Conservation (phyloP, 2,329 filamentous ascomycete species). For the Arthroderma uncinatum region DNA sequence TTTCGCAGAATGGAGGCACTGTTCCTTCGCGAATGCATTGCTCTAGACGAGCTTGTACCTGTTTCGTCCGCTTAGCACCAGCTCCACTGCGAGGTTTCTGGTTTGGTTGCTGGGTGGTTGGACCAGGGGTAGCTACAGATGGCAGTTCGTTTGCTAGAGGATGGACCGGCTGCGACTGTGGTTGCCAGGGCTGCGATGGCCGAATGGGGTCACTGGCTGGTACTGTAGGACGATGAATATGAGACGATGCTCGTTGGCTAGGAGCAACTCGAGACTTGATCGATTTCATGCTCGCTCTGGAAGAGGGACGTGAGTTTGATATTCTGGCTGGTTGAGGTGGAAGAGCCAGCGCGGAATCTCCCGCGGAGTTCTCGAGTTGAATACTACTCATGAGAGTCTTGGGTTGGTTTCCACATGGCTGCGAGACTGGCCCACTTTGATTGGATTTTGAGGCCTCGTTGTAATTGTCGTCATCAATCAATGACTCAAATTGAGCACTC, state of each 20-base stretch:
- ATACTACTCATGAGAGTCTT: conserved; percentile 11
- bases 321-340: conserved; percentile 22
- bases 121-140: conserved; percentile 30
- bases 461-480: conserved; percentile 51
- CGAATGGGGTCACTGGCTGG: conserved; percentile 15
- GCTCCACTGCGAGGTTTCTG: conserved; percentile 36
- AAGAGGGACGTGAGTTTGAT: conserved; percentile 28
- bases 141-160: conserved; percentile 35
- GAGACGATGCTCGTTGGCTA: not conserved
- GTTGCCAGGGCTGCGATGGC: conserved; percentile 23
- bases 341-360: conserved; percentile 17
- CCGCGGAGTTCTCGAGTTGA: conserved; percentile 16
- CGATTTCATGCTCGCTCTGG: conserved; percentile 25
- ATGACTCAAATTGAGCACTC: conserved; percentile 62
- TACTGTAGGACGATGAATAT: conserved; percentile 5
- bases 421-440: not conserved
- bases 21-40: conserved; percentile 61
- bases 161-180: conserved; percentile 35
- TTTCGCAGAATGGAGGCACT: conserved; percentile 78
- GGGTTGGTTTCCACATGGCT: not conserved
- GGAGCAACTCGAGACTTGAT: conserved; percentile 27
- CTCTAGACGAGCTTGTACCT: conserved; percentile 46
- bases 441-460: not conserved
- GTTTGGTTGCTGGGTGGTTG: conserved; percentile 24
- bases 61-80: conserved; percentile 55